Percentiles rank a stretch among this genome's conserved stretches.
Evolutionary conservation across 2,329 filamentous ascomycete genomes (phyloP).

Genomic region (Basipetospora chlamydospora): DNA sequence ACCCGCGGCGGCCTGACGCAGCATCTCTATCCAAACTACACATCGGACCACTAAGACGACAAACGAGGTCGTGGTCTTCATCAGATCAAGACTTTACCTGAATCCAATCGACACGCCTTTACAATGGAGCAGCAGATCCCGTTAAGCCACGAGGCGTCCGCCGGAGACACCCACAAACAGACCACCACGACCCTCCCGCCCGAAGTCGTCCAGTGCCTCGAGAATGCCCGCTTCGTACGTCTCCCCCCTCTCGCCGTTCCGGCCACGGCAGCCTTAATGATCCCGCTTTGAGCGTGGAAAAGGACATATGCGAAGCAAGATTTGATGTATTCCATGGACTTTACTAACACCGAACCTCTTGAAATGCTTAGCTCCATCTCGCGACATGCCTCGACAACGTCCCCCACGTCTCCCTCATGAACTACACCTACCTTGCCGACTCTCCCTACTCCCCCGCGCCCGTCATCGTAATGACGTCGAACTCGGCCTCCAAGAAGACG

Average conservation of each 20-base stretch:
- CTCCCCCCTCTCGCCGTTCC: conserved; percentile 7
- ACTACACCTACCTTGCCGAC: conserved; percentile 88
- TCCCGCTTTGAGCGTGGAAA: too few species aligned
- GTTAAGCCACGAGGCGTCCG: conserved; percentile 61
- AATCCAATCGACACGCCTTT: not conserved
- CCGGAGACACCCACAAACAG: conserved; percentile 57
- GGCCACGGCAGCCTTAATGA: conserved; percentile 1
- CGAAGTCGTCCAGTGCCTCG: conserved; percentile 80
- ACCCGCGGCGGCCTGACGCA: too few species aligned
- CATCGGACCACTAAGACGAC: too few species aligned
- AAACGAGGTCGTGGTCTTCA: too few species aligned
- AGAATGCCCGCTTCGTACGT: conserved; percentile 82
- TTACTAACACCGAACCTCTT: conserved; percentile 2
- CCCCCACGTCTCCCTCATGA: conserved; percentile 94
- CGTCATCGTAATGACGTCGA: conserved; percentile 92
- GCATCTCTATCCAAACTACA: too few species aligned
- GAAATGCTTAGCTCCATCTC: conserved; percentile 69
- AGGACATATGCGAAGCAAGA: too few species aligned
- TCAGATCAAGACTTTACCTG: not conserved
- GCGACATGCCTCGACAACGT: conserved; percentile 73
- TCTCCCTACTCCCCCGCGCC: conserved; percentile 55
- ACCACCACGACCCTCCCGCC: conserved; percentile 55
- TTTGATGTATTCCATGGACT: too few species aligned
- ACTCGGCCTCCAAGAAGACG: conserved; percentile 63
- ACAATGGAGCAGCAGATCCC: conserved; percentile 46